Evolutionary conservation across 2,329 filamentous ascomycete genomes (phyloP), one percentile per base, ranked within the genome.

Genomic region (Tolypocladium sp.): DNA sequence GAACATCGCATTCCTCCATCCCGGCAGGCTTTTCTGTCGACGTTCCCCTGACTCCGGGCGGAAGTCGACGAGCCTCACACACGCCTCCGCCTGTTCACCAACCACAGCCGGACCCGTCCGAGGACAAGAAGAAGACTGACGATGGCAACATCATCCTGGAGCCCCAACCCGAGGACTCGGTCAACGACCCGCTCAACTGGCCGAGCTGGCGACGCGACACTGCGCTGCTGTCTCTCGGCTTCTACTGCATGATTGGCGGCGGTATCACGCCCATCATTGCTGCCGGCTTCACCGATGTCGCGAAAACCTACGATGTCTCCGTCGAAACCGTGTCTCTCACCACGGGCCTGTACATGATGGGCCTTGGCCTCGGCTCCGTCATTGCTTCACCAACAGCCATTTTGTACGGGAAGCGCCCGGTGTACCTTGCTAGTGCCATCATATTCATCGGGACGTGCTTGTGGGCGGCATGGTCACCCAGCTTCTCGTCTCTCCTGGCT

Each of bases 151-250:
- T 97, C 66, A 91, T 97, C 58, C 77, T 97, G 17, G 89, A 95
- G 0, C 93, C 93, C 0, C 93, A 97, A 70, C 93, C 93, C 0
- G 92, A 97, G 61, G 92, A 97, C 57, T 92, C 90, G 0, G 78
- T 82, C 57, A 97, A 97, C 64, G 93, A 97, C 67, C 93, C 93
- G 1, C 76, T 97, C 59, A 97, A 97, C 71, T 97, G 93, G 93
- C 86, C 90, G 0, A 76, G 81, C 8, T 91, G 90, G 86, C 84
- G 91, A 46, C 82, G 93, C 71, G 91, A 97, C 71, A 73, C 81
- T 30, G 91, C 93, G 0, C 75, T 97, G 62, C 67, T 96, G 0
- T 93, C 89, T 0, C 78, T 97, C 4, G 93, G 93, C 1, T 88
- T 96, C 67, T 96, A 96, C 73, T 96, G 92, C 73, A 89, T 97